These are phyloP conservation scores for Periconia sp. DNA, from an alignment of 2,329 filamentous ascomycete species.

Conservation along the genomic window DNA sequence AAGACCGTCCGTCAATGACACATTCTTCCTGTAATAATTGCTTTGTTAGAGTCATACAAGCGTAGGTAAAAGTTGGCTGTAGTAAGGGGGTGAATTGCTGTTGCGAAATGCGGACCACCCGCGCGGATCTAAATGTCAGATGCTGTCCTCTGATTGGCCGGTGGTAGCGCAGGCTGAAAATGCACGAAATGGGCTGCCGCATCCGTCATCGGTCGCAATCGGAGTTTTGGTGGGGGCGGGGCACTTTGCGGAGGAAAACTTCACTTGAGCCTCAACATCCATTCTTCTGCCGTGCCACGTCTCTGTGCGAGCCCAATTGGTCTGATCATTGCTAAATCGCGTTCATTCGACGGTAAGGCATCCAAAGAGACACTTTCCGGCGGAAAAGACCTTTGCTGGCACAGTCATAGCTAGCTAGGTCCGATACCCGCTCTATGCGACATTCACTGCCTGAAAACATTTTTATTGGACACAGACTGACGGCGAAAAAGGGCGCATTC, in stretches of 20 bases:
- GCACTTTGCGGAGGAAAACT: conserved; percentile 3
- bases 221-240: conserved; percentile 15
- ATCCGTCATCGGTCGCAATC: conserved; percentile 9
- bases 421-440: conserved; percentile 17
- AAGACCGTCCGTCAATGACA: no score
- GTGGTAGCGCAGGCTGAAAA: not conserved
- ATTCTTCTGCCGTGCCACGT: not conserved
- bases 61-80: no score
- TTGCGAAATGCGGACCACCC: no score
- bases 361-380: no score
- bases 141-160: not conserved
- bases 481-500: conserved; percentile 8
- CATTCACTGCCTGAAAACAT: conserved; percentile 20
- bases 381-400: not conserved
- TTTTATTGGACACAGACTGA: conserved; percentile 24
- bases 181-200: conserved; percentile 1
- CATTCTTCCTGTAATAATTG: no score
- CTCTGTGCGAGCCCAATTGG: not conserved
- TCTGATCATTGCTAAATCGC: not conserved
- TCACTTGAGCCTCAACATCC: conserved; percentile 2
- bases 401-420: not conserved
- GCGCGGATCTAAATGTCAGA: no score
- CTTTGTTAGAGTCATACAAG: no score
- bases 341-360: no score
- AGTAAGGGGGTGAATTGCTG: no score